Base-by-base conservation (phyloP, 495 filamentous ascomycete species). In the Astrothelium subdiscretum region DNA sequence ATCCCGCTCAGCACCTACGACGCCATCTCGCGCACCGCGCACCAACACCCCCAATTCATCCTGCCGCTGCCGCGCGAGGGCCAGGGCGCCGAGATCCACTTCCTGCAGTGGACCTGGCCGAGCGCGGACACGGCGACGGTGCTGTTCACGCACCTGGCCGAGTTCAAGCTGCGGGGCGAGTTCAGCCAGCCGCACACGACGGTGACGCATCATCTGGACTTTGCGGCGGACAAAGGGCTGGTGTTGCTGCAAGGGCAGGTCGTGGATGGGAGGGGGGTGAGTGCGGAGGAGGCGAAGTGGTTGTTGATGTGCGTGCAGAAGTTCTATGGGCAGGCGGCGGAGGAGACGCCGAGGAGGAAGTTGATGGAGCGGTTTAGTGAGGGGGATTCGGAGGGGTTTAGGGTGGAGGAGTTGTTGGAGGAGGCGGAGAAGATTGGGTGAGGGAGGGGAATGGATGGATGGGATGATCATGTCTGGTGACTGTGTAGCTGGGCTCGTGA, bases 231-330 rank as follows among this genome's bases (percentile, higher is more conserved):
- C 2, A 88, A 90, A 67, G 88, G 83, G 6, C 67, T 96, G 52
- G 91, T 97, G 31, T 76, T 98, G 51, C 82, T 96, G 80, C 85
- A 91, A 66, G 94, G 94, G 1, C 76, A 77, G 63, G 87, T 98
- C 32, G 78, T 88, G 65, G 85, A 87, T 57, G 87, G 88, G 2
- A 72, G 85, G 10, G 92, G 94, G 1, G 83, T 97, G 15, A 86
- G 78, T 20, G 85, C 88, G 1, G 78, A 89, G 18, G 87, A 97
- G 70, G 91, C 87, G 29, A 83, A 82, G 72, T 96, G 88, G 90
- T 71, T 98, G 67, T 80, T 95, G n/a, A 89, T 95, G 81, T 89
- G 90, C 54, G 74, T 98, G 77, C 94, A 97, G 81, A 86, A 90
- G 74, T 98, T 97, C 73, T 98, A 97, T 71, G 90, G 86, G 15